A percentile compares a stretch with the other conserved stretches of the same genome.
These are phyloP conservation scores for Multifurca ochricompacta DNA, from an alignment of 768 basidiomycete genomes.

Conservation along the genomic window DNA sequence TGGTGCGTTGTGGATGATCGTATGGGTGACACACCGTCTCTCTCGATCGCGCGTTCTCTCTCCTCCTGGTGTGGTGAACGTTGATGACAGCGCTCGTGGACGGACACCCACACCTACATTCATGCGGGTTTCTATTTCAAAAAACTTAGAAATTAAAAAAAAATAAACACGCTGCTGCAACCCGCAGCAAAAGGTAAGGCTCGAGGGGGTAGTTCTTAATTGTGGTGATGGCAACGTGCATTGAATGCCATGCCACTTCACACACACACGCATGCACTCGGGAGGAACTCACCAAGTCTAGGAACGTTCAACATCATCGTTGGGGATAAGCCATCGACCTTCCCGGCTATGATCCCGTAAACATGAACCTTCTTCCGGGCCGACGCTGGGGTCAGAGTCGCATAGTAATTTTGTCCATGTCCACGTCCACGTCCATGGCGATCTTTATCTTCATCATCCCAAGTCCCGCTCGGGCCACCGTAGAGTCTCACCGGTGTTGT, in stretches of 20 bases:
- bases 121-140: background rate
- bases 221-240: background rate
- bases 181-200: no score
- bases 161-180: background rate
- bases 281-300: background rate
- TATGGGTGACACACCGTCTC: background rate
- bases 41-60: no score
- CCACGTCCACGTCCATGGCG: no score
- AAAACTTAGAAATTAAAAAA: no score
- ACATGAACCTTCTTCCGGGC: background rate
- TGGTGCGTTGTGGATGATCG: background rate
- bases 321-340: background rate
- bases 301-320: background rate
- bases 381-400: background rate
- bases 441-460: no score
- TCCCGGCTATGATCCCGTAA: background rate
- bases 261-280: no score
- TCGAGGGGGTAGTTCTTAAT: no score
- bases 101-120: background rate
- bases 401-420: no score
- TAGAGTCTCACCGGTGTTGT: conserved; percentile 1
- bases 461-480: conserved; percentile 7
- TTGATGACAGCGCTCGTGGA: background rate
- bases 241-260: background rate
- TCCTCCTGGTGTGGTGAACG: no score